Evolutionary conservation across 805 yeast species (phyloP), one percentile per base, ranked within the genome.

Genomic region (Yarrowia divulgata): DNA sequence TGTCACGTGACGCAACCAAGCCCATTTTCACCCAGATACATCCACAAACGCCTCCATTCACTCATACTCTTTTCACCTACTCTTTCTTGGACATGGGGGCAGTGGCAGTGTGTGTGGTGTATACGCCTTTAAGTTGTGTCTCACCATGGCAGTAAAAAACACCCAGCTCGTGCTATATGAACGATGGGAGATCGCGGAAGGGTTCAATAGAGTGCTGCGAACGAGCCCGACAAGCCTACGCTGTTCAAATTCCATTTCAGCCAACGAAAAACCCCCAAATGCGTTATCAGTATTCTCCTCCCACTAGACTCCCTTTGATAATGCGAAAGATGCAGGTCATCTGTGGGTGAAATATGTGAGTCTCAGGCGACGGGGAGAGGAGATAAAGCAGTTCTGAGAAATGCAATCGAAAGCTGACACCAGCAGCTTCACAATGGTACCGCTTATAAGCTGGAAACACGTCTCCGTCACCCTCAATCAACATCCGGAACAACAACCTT

Each of bases 311-410:
- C 45, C 45, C 58, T 54, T 35, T n/a, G 60, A 54, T 54, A 8
- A 54, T 54, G 60, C 60, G 60, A 54, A 54, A 19, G 35, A 39
- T 54, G 60, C 60, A 37, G 58, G 60, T 39, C 45, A 54, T 39
- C 45, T 23, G 60, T 54, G 23, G n/a, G 19, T n/a, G n/a, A n/a
- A n/a, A n/a, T n/a, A n/a, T n/a, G n/a, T n/a, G n/a, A n/a, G n/a
- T n/a, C n/a, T n/a, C n/a, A n/a, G n/a, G n/a, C n/a, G n/a, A n/a
- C n/a, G n/a, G n/a, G n/a, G n/a, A 23, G 14, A 9, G 18, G 35
- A 13, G 16, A 19, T 54, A 54, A 35, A 3, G 1, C 39, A 54
- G n/a, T n/a, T 54, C 45, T 18, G 19, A 39, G 2, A 8, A 14
- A 2, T 9, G 1, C 23, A 32, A 16, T 16, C 10, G 54, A 49